Base-by-base conservation (phyloP, 1,139 yeast genomes). In the Scheffersomyces illinoinensis region DNA sequence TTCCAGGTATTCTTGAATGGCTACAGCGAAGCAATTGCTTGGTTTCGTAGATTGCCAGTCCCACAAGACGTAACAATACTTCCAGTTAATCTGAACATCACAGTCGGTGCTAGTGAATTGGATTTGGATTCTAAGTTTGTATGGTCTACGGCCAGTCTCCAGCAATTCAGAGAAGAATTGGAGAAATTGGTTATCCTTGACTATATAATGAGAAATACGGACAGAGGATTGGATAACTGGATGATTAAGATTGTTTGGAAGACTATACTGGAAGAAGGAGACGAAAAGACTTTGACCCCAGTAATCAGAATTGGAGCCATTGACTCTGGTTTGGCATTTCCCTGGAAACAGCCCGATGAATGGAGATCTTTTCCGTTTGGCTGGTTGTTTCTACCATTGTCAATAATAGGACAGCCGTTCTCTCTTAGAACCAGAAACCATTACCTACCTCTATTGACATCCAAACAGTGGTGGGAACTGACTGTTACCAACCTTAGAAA, bases 321-420 rank as follows among this genome's bases (percentile, higher is more conserved):
- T 56, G 95, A 89, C 67, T 88, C 91, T 3, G 93, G 93, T 0
- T 76, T 89, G 43, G 83, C 93, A 0, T 89, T 88, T 65, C 95
- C 95, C 4, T 89, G 93, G 93, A 89, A 89, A 66, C 91, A 88
- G 64, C 95, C 95, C 0, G 91, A 89, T 69, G 93, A 88, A 67
- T 89, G 93, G 93, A 74, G 95, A 57, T 87, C 91, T 0, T 89
- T 88, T 64, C 95, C 95, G 0, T 89, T 84, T 72, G 95, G 95
- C 0, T 89, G 95, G 95, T 73, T 89, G 39, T 88, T 87, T 64
- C 71, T 89, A 50, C 95, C 95, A 0, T 71, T 84, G 20, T 77
- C 85, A 8, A 70, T 89, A 4, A 86, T 89, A 58, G 92, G 91
- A 0, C 88, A 85, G 61, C 93, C 93, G 1, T 89, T 89, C 64